Percentiles rank a stretch among this genome's conserved stretches.
phyloP scores from a whole-genome alignment of 2,329 filamentous ascomycete genomes.

The Cercospora zeina region DNA sequence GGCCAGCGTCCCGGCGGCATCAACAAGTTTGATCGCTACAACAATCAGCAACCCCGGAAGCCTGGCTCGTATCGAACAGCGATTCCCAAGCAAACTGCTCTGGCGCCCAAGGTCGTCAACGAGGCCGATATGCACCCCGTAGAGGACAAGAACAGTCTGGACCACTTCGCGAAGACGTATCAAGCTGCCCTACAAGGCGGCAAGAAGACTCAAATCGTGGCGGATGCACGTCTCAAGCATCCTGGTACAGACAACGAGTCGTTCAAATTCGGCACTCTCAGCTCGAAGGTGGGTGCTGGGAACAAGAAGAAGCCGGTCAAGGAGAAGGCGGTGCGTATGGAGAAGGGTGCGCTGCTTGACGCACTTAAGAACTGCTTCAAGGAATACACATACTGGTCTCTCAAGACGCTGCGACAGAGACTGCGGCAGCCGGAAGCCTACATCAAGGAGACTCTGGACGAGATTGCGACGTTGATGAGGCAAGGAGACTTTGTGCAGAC shows the following conservation, averaged over 20 bases:
- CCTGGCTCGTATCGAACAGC: slow-evolving; percentile 36
- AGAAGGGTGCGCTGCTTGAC: slow-evolving; percentile 83
- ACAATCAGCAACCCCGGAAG: slow-evolving; percentile 27
- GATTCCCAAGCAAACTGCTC: slow-evolving; percentile 69
- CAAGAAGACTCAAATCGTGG: slow-evolving; percentile 51
- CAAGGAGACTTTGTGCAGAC: slow-evolving; percentile 81
- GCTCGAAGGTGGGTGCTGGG: slow-evolving; percentile 35
- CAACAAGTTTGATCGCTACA: slow-evolving; percentile 30
- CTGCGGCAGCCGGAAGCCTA: slow-evolving; percentile 91
- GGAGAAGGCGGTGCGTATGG: slow-evolving; percentile 88
- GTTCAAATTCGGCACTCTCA: slow-evolving; percentile 40
- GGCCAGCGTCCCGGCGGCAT: slow-evolving; percentile 29
- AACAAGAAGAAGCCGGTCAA: slow-evolving; percentile 50
- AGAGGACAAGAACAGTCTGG: slow-evolving; percentile 68
- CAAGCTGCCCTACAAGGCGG: slow-evolving; percentile 45
- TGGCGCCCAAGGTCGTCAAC: slow-evolving; percentile 71
- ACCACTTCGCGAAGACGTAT: slow-evolving; percentile 44
- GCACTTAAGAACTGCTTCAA: slow-evolving; percentile 80
- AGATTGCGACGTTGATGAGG: slow-evolving; percentile 79
- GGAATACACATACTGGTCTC: slow-evolving; percentile 88
- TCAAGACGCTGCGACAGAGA: slow-evolving; percentile 75
- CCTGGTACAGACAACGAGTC: slow-evolving; percentile 36
- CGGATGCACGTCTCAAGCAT: slow-evolving; percentile 28
- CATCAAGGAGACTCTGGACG: slow-evolving; percentile 78
- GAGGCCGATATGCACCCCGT: slow-evolving; percentile 72